phyloP scores from a whole-genome alignment of 306 rosid species.

The Quillaja saponaria region DNA sequence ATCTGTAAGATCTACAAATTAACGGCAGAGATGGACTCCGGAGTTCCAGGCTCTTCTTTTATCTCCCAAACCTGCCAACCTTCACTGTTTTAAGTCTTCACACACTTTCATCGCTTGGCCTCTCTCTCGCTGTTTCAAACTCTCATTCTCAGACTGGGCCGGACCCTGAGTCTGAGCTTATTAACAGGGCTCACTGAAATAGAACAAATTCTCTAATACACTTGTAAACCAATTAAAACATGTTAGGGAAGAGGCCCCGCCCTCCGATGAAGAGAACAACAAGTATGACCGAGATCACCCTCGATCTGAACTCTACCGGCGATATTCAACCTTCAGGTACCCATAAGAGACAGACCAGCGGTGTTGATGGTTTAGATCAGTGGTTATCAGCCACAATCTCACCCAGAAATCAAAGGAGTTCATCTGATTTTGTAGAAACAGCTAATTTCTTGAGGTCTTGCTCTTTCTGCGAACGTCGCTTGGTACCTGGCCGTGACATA shows the following conservation, averaged over 20 bases:
- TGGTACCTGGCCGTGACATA: slow-evolving; percentile 76
- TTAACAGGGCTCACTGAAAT: background rate
- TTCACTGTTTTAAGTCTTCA: slow-evolving; percentile 29
- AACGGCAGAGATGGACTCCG: slow-evolving; percentile 63
- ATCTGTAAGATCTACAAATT: background rate
- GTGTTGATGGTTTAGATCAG: slow-evolving; percentile 41
- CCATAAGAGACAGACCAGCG: slow-evolving; percentile 11
- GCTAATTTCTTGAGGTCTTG: slow-evolving; percentile 68
- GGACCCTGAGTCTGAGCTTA: background rate
- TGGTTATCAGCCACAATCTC: slow-evolving; percentile 33
- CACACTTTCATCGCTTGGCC: slow-evolving; percentile 12
- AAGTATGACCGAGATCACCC: slow-evolving; percentile 76
- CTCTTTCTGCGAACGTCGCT: slow-evolving; percentile 72
- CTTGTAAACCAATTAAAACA: background rate
- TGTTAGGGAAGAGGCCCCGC: slow-evolving; percentile 82
- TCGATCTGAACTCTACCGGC: slow-evolving; percentile 53
- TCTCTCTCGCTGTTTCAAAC: slow-evolving; percentile 16
- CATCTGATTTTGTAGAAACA: slow-evolving; percentile 43
- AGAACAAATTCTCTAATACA: no score
- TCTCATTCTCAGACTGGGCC: background rate
- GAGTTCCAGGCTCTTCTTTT: slow-evolving; percentile 57
- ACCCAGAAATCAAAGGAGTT: slow-evolving; percentile 43
- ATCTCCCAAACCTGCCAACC: slow-evolving; percentile 31
- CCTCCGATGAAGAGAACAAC: slow-evolving; percentile 80
- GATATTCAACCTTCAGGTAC: background rate